Base-by-base conservation (phyloP, 148 eudicot genomes). In the Dysphania ambrosioides region DNA sequence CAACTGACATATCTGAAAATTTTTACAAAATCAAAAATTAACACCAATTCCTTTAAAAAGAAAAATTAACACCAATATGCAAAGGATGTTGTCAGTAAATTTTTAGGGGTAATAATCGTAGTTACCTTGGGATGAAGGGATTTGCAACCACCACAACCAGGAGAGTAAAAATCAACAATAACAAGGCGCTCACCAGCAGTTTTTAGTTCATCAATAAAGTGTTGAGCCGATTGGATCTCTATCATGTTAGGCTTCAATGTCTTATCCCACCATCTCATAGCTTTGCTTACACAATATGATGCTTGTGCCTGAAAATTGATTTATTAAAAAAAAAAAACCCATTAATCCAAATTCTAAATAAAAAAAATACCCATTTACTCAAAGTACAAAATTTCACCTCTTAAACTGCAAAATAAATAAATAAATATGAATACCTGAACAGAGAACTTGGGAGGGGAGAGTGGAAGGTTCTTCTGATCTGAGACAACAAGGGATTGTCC, bases 141-240 rank as follows among this genome's bases (percentile, higher is more conserved):
- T 81, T 81, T 91, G 81, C 98, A 93, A 44, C 97, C 97, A 40
- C 98, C 98, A 88, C 98, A 93, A 71, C 94, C 95, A 85, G 97
- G 97, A 60, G 98, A 93, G 71, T 89, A 93, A 44, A 93, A 91
- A 74, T 85, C 93, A 62, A 93, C 79, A 51, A 93, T 82, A 53
- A 91, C 97, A 86, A 93, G 90, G 59, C 62, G 85, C 74, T 91
- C 91, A 79, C 90, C 91, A 53, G 97, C 86, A 79, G 64, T 81
- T 30, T 72, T 76, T 74, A 93, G 73, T 41, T 82, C 26, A 73
- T 89, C 88, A 23, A 89, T 89, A 35, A 93, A 77, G 41, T 91
- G 87, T 77, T 88, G 85, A 3, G 97, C 89, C 68, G 98, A 91
- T 66, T 86, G 70, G 70, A 93, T 87, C 83, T 93, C 93, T 7